Conservation (phyloP, 495 filamentous ascomycete genomes). For the Penicillium turbatum region DNA sequence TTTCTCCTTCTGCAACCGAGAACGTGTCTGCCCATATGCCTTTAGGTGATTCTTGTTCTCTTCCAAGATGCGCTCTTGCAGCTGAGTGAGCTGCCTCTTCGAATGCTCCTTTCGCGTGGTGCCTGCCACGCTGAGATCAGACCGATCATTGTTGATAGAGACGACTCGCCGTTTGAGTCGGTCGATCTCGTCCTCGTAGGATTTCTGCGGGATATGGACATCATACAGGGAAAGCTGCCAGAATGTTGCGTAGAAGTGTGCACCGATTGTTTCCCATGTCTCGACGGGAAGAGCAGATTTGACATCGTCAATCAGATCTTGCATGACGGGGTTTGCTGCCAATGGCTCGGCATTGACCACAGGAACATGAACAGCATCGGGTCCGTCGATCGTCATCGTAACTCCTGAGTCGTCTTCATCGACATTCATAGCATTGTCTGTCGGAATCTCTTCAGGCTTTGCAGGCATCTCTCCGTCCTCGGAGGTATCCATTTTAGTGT, state of each 20-base stretch:
- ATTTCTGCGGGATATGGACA: slow-evolving; percentile 64
- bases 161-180: slow-evolving; percentile 57
- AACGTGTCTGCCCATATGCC: slow-evolving; percentile 56
- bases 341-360: slow-evolving; percentile 16
- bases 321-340: slow-evolving; percentile 69
- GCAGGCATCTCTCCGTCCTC: slow-evolving; percentile 23
- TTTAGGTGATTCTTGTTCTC: slow-evolving; percentile 68
- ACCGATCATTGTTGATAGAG: slow-evolving; percentile 62
- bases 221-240: slow-evolving; percentile 86
- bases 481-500: slow-evolving; percentile 34
- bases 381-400: slow-evolving; percentile 2
- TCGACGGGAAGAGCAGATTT: slow-evolving; percentile 55
- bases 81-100: slow-evolving; percentile 54
- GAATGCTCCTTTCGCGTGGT: slow-evolving; percentile 60
- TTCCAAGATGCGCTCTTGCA: slow-evolving; percentile 57
- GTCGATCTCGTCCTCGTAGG: slow-evolving; percentile 68
- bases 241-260: slow-evolving; percentile 84
- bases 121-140: slow-evolving; percentile 61
- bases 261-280: slow-evolving; percentile 62
- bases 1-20: slow-evolving; percentile 71
- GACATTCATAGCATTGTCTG: slow-evolving; percentile 35
- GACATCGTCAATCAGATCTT: slow-evolving; percentile 67
- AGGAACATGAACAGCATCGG: slow-evolving; percentile 7
- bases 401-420: slow-evolving; percentile 29
- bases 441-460: slow-evolving; percentile 11